phyloP scores from a whole-genome alignment of 306 rosid species.

The Phaseolus lunatus region DNA sequence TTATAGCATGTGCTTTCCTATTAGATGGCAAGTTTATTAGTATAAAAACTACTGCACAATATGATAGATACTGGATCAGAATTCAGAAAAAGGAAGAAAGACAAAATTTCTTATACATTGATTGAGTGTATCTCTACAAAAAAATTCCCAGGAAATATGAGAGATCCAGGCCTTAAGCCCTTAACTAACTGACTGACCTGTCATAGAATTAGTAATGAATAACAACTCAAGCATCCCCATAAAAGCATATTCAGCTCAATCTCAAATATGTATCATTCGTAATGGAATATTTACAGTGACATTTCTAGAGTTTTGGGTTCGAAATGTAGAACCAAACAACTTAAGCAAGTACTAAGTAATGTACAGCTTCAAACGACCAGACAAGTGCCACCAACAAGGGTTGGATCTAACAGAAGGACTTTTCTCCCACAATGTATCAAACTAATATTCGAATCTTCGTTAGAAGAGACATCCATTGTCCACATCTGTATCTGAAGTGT shows the following conservation, averaged over 20 bases:
- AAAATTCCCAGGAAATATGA: background rate
- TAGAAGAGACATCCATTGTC: background rate
- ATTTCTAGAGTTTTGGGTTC: background rate
- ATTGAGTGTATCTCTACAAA: background rate
- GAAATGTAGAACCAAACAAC: constrained; percentile 9
- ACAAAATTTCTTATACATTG: background rate
- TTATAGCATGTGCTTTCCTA: no score
- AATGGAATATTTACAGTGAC: constrained; percentile 35
- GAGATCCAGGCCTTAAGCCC: background rate
- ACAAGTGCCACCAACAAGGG: background rate
- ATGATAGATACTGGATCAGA: background rate
- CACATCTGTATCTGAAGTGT: background rate
- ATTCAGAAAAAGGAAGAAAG: background rate
- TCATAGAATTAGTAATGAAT: constrained; percentile 17
- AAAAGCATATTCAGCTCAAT: constrained; percentile 9
- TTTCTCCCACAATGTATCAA: background rate
- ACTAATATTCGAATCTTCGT: background rate
- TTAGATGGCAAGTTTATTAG: no score
- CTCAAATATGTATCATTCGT: background rate
- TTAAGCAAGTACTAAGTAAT: constrained; percentile 18
- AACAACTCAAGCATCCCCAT: constrained; percentile 8
- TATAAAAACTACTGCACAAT: no score
- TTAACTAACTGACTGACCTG: no score
- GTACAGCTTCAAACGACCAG: constrained; percentile 19
- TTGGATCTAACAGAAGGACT: background rate